phyloP scores from a whole-genome alignment of 1,139 yeast genomes.

The Kodamaea sp. region DNA sequence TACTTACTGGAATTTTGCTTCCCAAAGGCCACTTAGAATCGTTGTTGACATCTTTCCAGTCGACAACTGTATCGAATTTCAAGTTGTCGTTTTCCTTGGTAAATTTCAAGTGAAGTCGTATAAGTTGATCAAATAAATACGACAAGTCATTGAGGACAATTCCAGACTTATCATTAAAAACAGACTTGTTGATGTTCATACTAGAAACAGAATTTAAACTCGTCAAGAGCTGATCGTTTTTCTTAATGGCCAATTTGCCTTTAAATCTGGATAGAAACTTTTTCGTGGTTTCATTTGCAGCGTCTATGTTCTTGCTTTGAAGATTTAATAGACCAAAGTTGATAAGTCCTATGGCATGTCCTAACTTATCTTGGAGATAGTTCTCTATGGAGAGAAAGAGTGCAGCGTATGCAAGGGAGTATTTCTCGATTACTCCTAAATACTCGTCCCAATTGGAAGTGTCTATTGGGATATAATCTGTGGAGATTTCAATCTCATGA shows the following conservation, averaged over 20 bases:
- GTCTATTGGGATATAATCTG: slow-evolving; percentile 14
- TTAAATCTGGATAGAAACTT: slow-evolving; percentile 23
- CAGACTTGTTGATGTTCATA: slow-evolving; percentile 36
- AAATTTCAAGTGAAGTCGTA: slow-evolving; percentile 38
- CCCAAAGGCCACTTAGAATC: slow-evolving; percentile 53
- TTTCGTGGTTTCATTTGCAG: slow-evolving; percentile 13
- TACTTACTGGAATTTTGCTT: slow-evolving; percentile 34
- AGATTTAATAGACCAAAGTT: slow-evolving; percentile 40
- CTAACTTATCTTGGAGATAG: slow-evolving; percentile 42
- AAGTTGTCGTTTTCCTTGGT: slow-evolving; percentile 47
- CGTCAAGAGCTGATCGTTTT: slow-evolving; percentile 34
- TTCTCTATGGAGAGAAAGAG: slow-evolving; percentile 44
- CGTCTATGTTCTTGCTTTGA: slow-evolving; percentile 34
- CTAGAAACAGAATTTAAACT: slow-evolving; percentile 40
- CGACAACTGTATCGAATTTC: slow-evolving; percentile 37
- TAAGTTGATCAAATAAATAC: slow-evolving; percentile 41
- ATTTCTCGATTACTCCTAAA: slow-evolving; percentile 33
- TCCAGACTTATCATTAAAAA: slow-evolving; percentile 36
- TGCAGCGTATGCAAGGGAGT: slow-evolving; percentile 45
- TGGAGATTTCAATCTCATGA: slow-evolving; percentile 4
- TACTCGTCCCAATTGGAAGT: slow-evolving; percentile 36
- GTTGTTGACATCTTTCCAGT: slow-evolving; percentile 38
- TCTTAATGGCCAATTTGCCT: slow-evolving; percentile 27
- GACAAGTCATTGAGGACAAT: slow-evolving; percentile 40
- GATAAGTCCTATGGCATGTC: slow-evolving; percentile 45